Evolutionary conservation across 176 grass and related monocot genomes (phyloP).

Genomic region (Guadua angustifolia): DNA sequence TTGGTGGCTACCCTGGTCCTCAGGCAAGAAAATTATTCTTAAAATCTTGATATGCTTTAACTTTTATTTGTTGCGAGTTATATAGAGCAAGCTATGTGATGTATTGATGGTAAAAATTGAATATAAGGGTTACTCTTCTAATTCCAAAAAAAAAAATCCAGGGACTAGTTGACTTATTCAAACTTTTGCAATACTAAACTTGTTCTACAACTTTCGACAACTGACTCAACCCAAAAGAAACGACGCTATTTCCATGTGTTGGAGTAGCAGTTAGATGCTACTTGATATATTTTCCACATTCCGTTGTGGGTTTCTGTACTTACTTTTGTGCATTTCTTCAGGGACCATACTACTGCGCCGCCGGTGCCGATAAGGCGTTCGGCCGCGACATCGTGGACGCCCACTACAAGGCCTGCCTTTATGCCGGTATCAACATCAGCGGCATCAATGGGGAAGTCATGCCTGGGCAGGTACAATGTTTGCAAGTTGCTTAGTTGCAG

Average conservation of each 20-base stretch:
- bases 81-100: background rate
- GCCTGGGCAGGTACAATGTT: conserved; percentile 73
- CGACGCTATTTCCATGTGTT: background rate
- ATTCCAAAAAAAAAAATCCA: background rate
- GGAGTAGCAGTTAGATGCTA: background rate
- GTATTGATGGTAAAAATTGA: background rate
- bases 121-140: background rate
- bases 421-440: conserved; percentile 93
- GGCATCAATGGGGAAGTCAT: conserved; percentile 99
- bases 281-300: background rate
- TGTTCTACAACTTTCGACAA: background rate
- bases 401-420: conserved; percentile 95
- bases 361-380: conserved; percentile 89
- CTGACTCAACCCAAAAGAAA: background rate
- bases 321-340: conserved; percentile 29
- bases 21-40: conserved; percentile 55
- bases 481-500: background rate
- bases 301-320: background rate
- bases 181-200: background rate
- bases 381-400: conserved; percentile 92
- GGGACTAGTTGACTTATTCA: background rate
- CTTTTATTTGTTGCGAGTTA: background rate
- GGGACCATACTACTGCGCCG: conserved; percentile 90
- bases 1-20: conserved; percentile 90
- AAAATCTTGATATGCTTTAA: background rate